These are phyloP conservation scores for Musa schizocarpa DNA, from an alignment of 176 grass and related monocot genomes.

Conservation along the genomic window DNA sequence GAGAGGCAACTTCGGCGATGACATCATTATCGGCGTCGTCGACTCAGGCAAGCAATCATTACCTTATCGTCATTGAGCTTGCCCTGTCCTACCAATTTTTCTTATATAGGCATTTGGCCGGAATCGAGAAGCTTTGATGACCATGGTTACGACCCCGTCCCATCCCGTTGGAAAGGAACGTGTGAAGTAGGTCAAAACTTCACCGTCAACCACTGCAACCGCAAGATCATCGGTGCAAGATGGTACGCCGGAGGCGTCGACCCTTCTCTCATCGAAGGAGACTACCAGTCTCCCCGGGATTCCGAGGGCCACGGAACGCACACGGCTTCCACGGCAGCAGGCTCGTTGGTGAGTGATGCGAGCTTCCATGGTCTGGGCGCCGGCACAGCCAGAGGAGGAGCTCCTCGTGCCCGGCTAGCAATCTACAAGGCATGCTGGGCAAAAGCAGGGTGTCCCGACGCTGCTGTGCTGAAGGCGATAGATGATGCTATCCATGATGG, in stretches of 20 bases:
- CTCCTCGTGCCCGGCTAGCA: conserved; percentile 49
- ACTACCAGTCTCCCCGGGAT: conserved; percentile 48
- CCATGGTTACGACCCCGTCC: conserved; percentile 45
- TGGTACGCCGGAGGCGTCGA: conserved; percentile 42
- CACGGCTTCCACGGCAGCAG: conserved; percentile 48
- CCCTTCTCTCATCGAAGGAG: background rate
- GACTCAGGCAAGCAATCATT: conserved; percentile 36
- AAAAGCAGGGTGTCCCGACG: conserved; percentile 30
- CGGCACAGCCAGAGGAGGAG: conserved; percentile 47
- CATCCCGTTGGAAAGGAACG: conserved; percentile 53
- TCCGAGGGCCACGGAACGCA: conserved; percentile 56
- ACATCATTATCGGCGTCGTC: conserved; percentile 53
- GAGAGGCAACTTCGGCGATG: conserved; percentile 31
- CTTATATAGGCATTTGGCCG: conserved; percentile 61
- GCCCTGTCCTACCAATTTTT: conserved; percentile 23
- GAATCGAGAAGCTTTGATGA: conserved; percentile 64
- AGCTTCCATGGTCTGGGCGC: conserved; percentile 35
- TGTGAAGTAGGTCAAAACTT: conserved; percentile 26
- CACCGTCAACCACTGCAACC: conserved; percentile 5
- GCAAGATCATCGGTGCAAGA: conserved; percentile 73
- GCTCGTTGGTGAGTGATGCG: conserved; percentile 39
- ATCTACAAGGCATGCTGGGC: conserved; percentile 47
- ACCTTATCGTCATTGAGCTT: background rate
- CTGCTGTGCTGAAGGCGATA: conserved; percentile 52
- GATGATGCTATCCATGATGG: conserved; percentile 58